Evolutionary conservation across 208 protist genomes (phyloP), one percentile per base, ranked within the genome.

Genomic region (Trypanosoma brucei): DNA sequence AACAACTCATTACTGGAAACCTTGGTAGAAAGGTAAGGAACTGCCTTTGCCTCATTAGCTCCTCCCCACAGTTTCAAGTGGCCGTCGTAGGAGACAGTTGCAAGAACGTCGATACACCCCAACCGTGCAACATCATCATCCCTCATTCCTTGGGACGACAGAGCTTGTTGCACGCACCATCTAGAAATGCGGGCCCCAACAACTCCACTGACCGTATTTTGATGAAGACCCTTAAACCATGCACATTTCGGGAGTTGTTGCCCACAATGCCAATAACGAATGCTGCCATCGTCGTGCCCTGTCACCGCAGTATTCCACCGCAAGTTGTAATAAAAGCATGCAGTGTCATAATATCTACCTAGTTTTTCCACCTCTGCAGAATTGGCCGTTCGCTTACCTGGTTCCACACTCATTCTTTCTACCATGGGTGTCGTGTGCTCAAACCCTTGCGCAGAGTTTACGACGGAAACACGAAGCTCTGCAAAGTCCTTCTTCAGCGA

Each of bases 81-180:
- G 1, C 83, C 83, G 55, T 90, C 83, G 59, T 78, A 90, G 30
- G 71, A 71, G n/a, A 79, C 62, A 9, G 83, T 81, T 8, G 74
- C 65, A 37, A 86, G 53, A 13, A 72, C 59, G 38, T 72, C 71
- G 44, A 52, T 52, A 4, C 3, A 9, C 55, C 35, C 35, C 1
- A 22, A 9, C 8, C n/a, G 4, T 3, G 13, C 8, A 55, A 3
- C 1, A 0, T 44, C 22, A n/a, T 30, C 13, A 51, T 3, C 22
- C n/a, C 11, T 63, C 34, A 38, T 44, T 40, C 46, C 3, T 11
- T 48, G 22, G 37, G 34, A 3, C 1, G 51, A 44, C 31, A 46
- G 31, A 8, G 11, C 6, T 57, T 65, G 8, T 55, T 40, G 13
- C 57, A 37, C 11, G 9, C 42, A 31, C 38, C 57, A 14, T 37